Evolutionary conservation across 495 filamentous ascomycete genomes (phyloP), one percentile per base, ranked within the genome.

Genomic region (Neurospora hispaniola): DNA sequence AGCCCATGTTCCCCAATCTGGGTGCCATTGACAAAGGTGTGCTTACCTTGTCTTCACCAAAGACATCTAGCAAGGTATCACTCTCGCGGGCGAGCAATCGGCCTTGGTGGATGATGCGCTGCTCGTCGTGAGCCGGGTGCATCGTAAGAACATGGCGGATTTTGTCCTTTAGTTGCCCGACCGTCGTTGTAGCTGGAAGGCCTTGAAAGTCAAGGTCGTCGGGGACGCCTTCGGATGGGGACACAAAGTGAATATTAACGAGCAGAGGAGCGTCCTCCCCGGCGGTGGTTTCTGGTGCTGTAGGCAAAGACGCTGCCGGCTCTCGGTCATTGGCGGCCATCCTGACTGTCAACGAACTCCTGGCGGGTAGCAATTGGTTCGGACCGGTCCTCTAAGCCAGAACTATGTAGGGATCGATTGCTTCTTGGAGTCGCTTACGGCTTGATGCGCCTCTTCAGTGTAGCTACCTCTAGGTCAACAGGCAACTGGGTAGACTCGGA

Each of bases 21-120:
- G 8, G 23, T 62, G 16, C 54, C 23, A 62, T 31, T 31, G 69
- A n/a, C 23, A 54, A 38, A n/a, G 40, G 43, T 18, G 44, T 12
- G 82, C 88, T 75, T 82, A 92, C 90, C 73, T 85, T 76, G 40
- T 86, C 80, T 69, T 85, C 80, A 4, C 85, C 85, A 75, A 93
- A 87, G 0, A 92, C 78, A 20, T 87, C 86, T 59, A 83, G 75
- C 77, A 94, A 81, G 0, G 85, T 90, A 39, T 85, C 84, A 20
- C 74, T 80, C 23, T 90, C 85, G 72, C 85, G 83, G 23, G 79
- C 73, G 23, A 93, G 82, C 42, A 88, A 79, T 69, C 87, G 88
- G 9, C 91, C 92, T 72, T 87, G 82, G 74, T 91, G 89, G 38
- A 93, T 93, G 59, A 94, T 77, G 12, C 90, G 84, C 76, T 93